Conservation (phyloP, 768 basidiomycete genomes). For the Auriculariales sp. region DNA sequence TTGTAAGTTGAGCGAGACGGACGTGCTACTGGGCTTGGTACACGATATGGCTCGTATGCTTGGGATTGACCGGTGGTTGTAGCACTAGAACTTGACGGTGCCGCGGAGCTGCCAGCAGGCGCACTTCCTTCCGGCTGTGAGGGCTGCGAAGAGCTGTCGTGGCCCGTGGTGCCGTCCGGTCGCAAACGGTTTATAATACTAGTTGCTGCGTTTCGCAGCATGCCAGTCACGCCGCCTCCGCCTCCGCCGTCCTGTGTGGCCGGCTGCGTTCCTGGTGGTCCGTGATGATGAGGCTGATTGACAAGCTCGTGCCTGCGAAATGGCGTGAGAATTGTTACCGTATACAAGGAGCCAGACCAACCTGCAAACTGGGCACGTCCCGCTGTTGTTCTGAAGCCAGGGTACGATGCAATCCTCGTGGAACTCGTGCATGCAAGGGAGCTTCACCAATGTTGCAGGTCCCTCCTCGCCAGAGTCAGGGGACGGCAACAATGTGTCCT, state of each 20-base stretch:
- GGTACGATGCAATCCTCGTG: slow-evolving; percentile 81
- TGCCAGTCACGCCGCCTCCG: background rate
- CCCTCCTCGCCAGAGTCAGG: slow-evolving; percentile 59
- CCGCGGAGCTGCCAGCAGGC: background rate
- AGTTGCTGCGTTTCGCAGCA: background rate
- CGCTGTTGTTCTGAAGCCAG: slow-evolving; percentile 85
- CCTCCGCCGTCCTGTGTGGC: background rate
- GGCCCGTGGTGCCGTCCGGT: background rate
- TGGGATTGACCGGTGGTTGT: too few species aligned
- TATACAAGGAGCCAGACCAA: slow-evolving; percentile 17
- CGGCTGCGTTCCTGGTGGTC: too few species aligned
- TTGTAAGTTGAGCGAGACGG: background rate
- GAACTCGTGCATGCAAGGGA: slow-evolving; percentile 87
- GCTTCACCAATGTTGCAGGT: slow-evolving; percentile 51
- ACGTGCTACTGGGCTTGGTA: too few species aligned
- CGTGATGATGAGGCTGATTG: too few species aligned
- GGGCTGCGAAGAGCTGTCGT: background rate
- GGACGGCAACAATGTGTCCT: slow-evolving; percentile 35
- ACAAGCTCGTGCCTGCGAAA: background rate
- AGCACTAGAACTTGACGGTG: background rate
- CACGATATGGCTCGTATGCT: too few species aligned
- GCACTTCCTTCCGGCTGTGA: background rate
- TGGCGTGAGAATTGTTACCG: background rate
- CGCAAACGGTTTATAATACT: background rate
- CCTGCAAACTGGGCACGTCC: slow-evolving; percentile 96